Base-by-base conservation (phyloP, 768 basidiomycete species). In the Daedalea quercina region DNA sequence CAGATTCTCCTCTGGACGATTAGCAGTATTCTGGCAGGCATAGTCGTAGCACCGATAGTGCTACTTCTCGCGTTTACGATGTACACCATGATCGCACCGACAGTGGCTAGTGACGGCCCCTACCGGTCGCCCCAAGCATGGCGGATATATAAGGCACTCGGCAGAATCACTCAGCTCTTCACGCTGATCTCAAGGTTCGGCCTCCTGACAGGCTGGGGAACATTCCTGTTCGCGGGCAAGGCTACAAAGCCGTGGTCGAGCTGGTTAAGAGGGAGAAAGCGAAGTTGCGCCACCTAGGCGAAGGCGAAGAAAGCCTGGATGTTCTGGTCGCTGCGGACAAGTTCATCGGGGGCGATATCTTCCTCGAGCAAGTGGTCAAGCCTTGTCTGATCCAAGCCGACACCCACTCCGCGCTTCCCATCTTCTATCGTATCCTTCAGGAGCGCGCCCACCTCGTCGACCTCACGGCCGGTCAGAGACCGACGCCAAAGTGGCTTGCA, bases 1-100 rank as follows among this genome's bases (percentile, higher is more conserved):
- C 61, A 67, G 53, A 51, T 53, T n/a, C 49, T 61, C 7, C 52
- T 61, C 7, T 61, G 60, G 56, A 56, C 53, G 2, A 44, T 63
- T 2, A 31, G 60, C 35, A 19, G 9, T 15, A 23, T 53, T 17
- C 58, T 63, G 19, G 62, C 57, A 23, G 28, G 24, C 6, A 48
- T 60, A 6, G 42, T 47, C 6, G 51, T 53, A 1, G 54, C 37
- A 0, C 44, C 57, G 35, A 44, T 55, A 31, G 47, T 44, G 0
- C 23, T 55, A 13, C 23, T 49, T 0, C 17, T 53, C 22, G 34
- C 51, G 2, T 57, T 60, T 33, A 25, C 43, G 44, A 4, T 56
- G 50, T 24, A 34, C 37, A 55, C 55, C 11, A 51, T 17, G 13
- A 7, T 57, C 25, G 20, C 54, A 13, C 58, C 55, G 12, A 33